These are phyloP conservation scores for Adansonia rubrostipa DNA, from an alignment of 441 rosid species.

Conservation along the genomic window DNA sequence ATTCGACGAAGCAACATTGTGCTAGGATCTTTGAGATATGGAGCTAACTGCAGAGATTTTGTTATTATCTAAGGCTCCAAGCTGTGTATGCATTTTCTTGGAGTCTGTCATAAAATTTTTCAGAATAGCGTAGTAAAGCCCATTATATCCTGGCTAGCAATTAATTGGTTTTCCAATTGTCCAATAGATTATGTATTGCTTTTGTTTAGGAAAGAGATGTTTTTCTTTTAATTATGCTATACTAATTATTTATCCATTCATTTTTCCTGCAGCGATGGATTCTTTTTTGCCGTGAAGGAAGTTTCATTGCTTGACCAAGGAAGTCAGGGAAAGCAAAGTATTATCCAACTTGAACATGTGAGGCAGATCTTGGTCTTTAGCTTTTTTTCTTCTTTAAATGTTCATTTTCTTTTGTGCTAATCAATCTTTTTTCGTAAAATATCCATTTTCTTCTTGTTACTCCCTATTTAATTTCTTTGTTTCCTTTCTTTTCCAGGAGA, in stretches of 20 bases:
- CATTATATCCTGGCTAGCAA: background rate
- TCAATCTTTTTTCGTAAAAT: slow-evolving; percentile 18
- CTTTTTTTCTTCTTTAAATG: background rate
- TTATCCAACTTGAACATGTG: slow-evolving; percentile 87
- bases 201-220: background rate
- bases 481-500: slow-evolving; percentile 62
- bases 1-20: background rate
- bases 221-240: slow-evolving; percentile 16
- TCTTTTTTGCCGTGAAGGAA: slow-evolving; percentile 92
- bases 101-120: background rate
- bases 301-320: slow-evolving; percentile 96
- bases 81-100: slow-evolving; percentile 8
- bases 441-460: slow-evolving; percentile 9
- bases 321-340: slow-evolving; percentile 70
- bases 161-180: slow-evolving; percentile 15
- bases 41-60: background rate
- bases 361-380: slow-evolving; percentile 25
- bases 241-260: slow-evolving; percentile 17
- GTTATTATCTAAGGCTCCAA: background rate
- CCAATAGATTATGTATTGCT: background rate
- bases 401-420: slow-evolving; percentile 7
- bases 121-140: background rate
- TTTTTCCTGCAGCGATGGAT: slow-evolving; percentile 68
- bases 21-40: background rate
- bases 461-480: slow-evolving; percentile 23